Evolutionary conservation across 2,329 filamentous ascomycete species (phyloP), one percentile per base, ranked within the genome.

Genomic region (Ascocoryne sarcoides): DNA sequence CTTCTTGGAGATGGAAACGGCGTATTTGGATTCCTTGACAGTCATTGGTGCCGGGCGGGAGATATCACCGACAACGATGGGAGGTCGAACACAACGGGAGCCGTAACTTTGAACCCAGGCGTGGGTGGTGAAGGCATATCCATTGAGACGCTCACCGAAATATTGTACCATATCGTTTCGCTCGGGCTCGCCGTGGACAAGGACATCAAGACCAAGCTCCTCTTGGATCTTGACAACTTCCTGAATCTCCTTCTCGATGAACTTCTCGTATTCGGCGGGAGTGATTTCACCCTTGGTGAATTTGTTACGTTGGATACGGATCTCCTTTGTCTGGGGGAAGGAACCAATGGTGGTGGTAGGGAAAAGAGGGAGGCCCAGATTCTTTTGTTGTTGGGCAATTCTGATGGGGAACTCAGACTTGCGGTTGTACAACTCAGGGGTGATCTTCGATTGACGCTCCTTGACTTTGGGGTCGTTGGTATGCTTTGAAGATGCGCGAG

Each of bases 91-190:
- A 68, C 92, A 98, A 62, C 92, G 92, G 55, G 92, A 98, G 60
- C 92, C 92, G 69, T 98, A 98, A 59, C 79, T 87, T 78, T 98
- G 88, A 43, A 98, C 92, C 92, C 92, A 98, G 57, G 86, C 92
- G 72, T 95, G 85, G 65, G 90, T 96, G 65, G 92, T 98, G 79
- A 98, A 98, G 64, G 88, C 84, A 67, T 96, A 98, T 61, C 92
- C 92, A 60, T 93, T 79, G 50, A 98, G 77, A 61, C 87, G 84
- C 79, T 98, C 92, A 69, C 92, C 92, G 59, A 98, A 98, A 82
- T 95, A 98, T 71, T 98, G 92, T 39, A 98, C 92, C 92, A 98
- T 98, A 81, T 98, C 92, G 73, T 98, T 98, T 67, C 92, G 88
- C 80, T 98, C 92, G 46, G 92, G 92, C 78, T 98, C 92, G 64